A percentile compares a stretch with the other conserved stretches of the same genome.
phyloP scores from a whole-genome alignment of 305 asterid species.

The Fraxinus albicans region DNA sequence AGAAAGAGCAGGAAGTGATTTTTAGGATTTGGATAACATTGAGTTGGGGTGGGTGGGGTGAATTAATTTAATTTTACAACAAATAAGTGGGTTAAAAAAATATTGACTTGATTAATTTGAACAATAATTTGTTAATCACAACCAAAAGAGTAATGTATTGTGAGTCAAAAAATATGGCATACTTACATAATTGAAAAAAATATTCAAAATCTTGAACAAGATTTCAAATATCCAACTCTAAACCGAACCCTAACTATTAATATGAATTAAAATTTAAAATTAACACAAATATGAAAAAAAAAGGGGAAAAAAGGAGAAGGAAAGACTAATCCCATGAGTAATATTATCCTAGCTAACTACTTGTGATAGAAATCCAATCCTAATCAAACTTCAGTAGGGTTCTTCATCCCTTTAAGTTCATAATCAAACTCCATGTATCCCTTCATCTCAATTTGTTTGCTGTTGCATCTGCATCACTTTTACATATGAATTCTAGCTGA shows the following conservation, averaged over 20 bases:
- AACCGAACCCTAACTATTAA: not conserved
- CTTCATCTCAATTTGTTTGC: not conserved
- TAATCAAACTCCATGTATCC: not conserved
- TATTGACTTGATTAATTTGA: too few relatives aligned
- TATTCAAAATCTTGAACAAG: not conserved
- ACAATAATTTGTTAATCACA: not conserved
- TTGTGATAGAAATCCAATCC: not conserved
- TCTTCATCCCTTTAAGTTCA: not conserved
- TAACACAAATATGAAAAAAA: not conserved
- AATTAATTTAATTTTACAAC: too few relatives aligned
- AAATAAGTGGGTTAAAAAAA: too few relatives aligned
- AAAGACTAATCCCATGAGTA: not conserved
- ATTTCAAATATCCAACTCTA: not conserved
- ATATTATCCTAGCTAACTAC: not conserved
- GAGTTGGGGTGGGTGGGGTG: too few relatives aligned
- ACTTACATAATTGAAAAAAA: not conserved
- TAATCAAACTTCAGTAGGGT: not conserved
- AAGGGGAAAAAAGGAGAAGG: not conserved
- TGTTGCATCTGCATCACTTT: too few relatives aligned
- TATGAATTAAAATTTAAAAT: not conserved
- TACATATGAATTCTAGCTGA: not conserved
- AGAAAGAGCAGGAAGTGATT: too few relatives aligned
- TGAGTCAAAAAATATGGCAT: not conserved
- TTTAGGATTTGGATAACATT: too few relatives aligned
- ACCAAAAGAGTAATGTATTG: not conserved